phyloP scores from a whole-genome alignment of 306 rosid genomes.

The Pyrus bretschneideri region DNA sequence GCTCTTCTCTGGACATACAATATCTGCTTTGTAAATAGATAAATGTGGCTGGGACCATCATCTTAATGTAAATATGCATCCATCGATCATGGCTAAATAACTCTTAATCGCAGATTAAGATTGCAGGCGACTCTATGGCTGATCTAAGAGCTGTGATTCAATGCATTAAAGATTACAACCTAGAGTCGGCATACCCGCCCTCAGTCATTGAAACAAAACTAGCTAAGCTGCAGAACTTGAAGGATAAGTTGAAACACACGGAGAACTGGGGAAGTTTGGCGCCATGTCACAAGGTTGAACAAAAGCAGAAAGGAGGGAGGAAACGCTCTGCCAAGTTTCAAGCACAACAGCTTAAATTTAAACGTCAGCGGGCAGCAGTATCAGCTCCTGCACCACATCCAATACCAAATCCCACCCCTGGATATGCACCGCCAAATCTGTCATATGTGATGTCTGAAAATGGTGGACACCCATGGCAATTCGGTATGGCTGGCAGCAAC shows the following conservation, averaged over 20 bases:
- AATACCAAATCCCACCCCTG: not conserved
- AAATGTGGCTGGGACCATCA: not conserved
- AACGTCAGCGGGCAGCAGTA: not conserved
- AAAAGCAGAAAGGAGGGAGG: not conserved
- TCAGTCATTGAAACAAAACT: conserved; percentile 20
- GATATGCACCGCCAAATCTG: not conserved
- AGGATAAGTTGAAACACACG: not conserved
- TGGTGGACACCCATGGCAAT: not conserved
- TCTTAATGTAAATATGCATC: not conserved
- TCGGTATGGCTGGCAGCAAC: not conserved
- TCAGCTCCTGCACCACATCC: not conserved
- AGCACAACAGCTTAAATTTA: not conserved
- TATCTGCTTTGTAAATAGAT: not conserved
- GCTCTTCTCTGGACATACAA: not conserved
- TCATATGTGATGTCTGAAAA: not conserved
- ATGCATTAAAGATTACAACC: conserved; percentile 41
- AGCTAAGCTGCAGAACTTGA: conserved; percentile 10
- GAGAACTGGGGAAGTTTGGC: not conserved
- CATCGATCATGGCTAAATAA: not conserved
- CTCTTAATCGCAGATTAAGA: conserved; percentile 26
- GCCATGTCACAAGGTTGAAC: not conserved
- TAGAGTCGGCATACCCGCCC: conserved; percentile 23
- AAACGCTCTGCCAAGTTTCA: not conserved
- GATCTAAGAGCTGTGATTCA: conserved; percentile 21
- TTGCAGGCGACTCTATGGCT: conserved; percentile 24